A percentile compares a stretch with the other conserved stretches of the same genome.
Conservation (phyloP, 208 protist species). For the Leishmania aethiopica region DNA sequence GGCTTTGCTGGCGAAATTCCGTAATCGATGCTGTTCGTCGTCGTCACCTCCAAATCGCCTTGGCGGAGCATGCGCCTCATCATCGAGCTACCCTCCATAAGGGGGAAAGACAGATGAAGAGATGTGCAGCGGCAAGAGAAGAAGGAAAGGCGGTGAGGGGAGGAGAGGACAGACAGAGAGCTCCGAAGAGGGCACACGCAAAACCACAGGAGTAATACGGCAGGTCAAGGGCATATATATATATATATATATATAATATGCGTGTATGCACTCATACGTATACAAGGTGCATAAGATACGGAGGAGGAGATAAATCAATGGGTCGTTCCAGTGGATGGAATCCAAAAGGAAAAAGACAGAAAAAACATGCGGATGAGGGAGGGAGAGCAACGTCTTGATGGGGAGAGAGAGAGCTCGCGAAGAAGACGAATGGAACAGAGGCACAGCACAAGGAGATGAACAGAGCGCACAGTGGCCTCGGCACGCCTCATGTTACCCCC, state of each 20-base stretch:
- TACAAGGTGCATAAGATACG: background rate
- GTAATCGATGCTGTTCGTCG: background rate
- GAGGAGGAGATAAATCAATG: background rate
- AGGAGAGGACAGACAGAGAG: background rate
- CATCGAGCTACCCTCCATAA: background rate
- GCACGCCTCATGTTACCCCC: background rate
- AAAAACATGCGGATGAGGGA: background rate
- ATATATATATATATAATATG: background rate
- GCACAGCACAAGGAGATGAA: background rate
- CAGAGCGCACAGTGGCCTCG: background rate
- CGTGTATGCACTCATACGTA: background rate
- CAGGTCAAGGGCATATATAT: background rate
- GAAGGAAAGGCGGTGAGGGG: background rate
- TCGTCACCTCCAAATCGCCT: background rate
- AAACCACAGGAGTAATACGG: background rate
- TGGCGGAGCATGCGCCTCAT: background rate
- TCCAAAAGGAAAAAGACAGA: background rate
- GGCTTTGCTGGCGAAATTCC: background rate
- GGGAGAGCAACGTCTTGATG: background rate
- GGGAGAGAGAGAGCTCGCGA: background rate
- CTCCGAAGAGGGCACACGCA: background rate
- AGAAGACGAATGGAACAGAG: background rate
- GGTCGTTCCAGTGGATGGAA: background rate
- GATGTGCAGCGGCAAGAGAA: background rate
- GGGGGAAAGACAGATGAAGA: background rate